These are phyloP conservation scores for Tetracladium maxilliforme DNA, from an alignment of 2,329 filamentous ascomycete genomes.

Conservation along the genomic window DNA sequence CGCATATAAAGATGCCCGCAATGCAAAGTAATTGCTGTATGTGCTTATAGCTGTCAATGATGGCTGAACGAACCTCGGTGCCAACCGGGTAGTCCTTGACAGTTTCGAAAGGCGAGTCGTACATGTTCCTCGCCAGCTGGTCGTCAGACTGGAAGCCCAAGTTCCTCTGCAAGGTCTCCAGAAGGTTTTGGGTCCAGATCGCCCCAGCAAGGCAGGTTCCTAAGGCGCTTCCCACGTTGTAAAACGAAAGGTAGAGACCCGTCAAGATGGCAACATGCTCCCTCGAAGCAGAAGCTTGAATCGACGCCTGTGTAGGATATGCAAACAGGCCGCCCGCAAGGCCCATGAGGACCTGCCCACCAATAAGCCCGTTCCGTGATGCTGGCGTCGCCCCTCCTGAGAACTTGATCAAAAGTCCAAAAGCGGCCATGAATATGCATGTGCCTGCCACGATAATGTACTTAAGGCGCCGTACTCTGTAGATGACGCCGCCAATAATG, in stretches of 20 bases:
- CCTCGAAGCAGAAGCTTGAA: constrained; percentile 32
- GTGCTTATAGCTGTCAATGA: constrained; percentile 26
- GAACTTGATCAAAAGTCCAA: constrained; percentile 47
- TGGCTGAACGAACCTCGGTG: constrained; percentile 22
- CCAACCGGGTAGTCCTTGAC: constrained; percentile 22
- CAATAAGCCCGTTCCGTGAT: constrained; percentile 41
- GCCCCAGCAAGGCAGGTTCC: constrained; percentile 46
- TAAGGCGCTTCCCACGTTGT: constrained; percentile 32
- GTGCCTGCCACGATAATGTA: constrained; percentile 48
- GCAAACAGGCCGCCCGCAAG: constrained; percentile 47
- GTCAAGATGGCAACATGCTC: constrained; percentile 49
- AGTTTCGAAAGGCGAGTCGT: constrained; percentile 20
- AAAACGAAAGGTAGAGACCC: constrained; percentile 45
- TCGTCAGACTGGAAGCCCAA: constrained; percentile 25
- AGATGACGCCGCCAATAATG: constrained; percentile 39
- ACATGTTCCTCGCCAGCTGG: constrained; percentile 17
- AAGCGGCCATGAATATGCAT: constrained; percentile 46
- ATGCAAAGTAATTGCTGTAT: constrained; percentile 32
- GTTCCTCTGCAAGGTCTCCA: constrained; percentile 13
- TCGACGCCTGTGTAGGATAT: constrained; percentile 31
- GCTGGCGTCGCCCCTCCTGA: constrained; percentile 31
- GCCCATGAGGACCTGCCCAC: constrained; percentile 45
- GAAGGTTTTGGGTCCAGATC: constrained; percentile 45
- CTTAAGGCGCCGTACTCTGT: constrained; percentile 43
- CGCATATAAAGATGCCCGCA: constrained; percentile 29